Evolutionary conservation across 192 early-diverging fungal genomes (phyloP), one percentile per base, ranked within the genome.

Genomic region (Umbelopsis isabellina): DNA sequence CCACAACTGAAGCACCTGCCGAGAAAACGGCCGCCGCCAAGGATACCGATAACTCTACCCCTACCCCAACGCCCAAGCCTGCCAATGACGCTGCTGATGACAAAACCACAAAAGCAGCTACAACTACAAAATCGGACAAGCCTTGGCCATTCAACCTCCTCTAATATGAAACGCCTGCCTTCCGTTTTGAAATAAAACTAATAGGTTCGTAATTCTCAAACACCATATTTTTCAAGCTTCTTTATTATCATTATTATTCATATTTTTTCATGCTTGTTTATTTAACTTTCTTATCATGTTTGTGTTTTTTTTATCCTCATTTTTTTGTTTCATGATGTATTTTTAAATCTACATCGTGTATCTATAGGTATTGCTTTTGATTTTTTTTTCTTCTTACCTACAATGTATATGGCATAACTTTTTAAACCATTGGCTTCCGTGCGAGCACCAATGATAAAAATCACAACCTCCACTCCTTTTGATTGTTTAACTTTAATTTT

Each of bases 131-230:
- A 15, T 35, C 55, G 15, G 3, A 15, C 30, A 33, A 61, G 13
- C 30, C 30, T 35, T 61, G 55, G 55, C 55, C 55, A 12, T 61
- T 61, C 27, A 61, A 61, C 15, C 27, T 61, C 55, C 4, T 61
- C 48, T 49, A 49, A 61, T 61, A 61, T 35, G 30, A 35, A 25
- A 25, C 55, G 13, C 7, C 55, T 7, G 25, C 53, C 23, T 15
- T 52, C 3, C 55, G 15, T 5, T 33, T 35, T 61, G 27, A 61
- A 33, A 61, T 33, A 61, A 30, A 61, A 61, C 55, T 22, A 61
- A 25, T 61, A 61, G 55, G 55, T 61, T 61, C 55, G 30, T 61
- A 61, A 61, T 61, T 61, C 16, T 55, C 12, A 12, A 35, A n/a
- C 33, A 33, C 12, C 18, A 30, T 4, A 2, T 52, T 22, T 22